Percentiles rank a stretch among this genome's conserved stretches.
phyloP scores from a whole-genome alignment of 306 rosid species.

The Pyrus betulifolia region DNA sequence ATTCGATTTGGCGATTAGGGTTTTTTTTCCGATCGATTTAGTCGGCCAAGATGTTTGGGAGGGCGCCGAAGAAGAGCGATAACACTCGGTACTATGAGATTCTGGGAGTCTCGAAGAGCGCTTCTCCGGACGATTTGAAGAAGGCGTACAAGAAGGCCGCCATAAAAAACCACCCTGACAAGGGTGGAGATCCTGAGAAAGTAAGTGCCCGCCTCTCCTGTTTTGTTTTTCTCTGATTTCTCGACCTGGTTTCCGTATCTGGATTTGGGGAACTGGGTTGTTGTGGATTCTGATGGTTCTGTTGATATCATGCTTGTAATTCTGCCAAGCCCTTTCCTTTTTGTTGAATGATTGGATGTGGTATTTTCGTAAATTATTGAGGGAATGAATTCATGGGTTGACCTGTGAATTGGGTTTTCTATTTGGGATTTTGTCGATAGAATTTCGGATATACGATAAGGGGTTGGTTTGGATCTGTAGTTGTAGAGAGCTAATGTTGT shows the following conservation, averaged over 20 bases:
- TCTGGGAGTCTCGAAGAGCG: slow-evolving; percentile 64
- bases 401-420: neutral
- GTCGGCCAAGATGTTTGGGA: slow-evolving; percentile 51
- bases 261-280: neutral
- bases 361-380: neutral
- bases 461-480: neutral
- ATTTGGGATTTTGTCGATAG: neutral
- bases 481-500: neutral
- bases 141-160: slow-evolving; percentile 90
- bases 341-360: neutral
- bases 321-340: neutral
- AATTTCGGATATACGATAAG: neutral
- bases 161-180: slow-evolving; percentile 81
- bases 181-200: slow-evolving; percentile 94
- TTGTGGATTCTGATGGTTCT: neutral
- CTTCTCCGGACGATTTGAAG: slow-evolving; percentile 72
- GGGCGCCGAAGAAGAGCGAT: slow-evolving; percentile 68
- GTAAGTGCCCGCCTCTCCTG: slow-evolving; percentile 1
- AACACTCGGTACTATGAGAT: slow-evolving; percentile 65
- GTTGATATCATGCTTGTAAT: neutral
- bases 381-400: neutral
- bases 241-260: neutral
- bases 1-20: neutral
- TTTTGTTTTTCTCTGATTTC: neutral
- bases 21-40: neutral